Base-by-base conservation (phyloP, 192 early-diverging fungal species). In the Thamnidium elegans region DNA sequence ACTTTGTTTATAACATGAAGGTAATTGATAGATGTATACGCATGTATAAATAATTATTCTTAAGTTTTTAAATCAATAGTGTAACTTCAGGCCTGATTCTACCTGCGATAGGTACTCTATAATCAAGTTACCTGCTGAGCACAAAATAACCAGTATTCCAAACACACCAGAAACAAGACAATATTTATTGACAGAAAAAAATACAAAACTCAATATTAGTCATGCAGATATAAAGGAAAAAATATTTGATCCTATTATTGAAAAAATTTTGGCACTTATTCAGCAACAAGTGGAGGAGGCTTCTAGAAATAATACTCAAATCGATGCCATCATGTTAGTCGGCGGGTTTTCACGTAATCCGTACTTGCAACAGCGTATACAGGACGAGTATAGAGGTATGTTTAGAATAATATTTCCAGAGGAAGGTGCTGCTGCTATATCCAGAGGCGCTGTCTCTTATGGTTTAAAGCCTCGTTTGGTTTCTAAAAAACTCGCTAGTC, bases 341-440 rank as follows among this genome's bases (percentile, higher is more conserved):
- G 81, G 81, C 50, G 81, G 80, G 14, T 84, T 84, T 50, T 75
- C 77, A 20, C 78, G 78, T 17, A 79, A 78, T 36, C 74, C 65
- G 32, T 84, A 84, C 48, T 66, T 84, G 26, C 72, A 71, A 32
- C 62, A 66, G n/a, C 74, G 74, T 31, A 69, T 81, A 15, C 34
- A 75, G 15, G 70, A 65, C 19, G 81, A 78, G 39, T 63, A 58
- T 15, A 50, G 34, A 15, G 67, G 74, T 21, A 76, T 81, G 0
- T 63, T 59, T 11, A 69, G 67, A 7, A 78, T 84, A 23, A 75
- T 61, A 23, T 69, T 44, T 31, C 71, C 71, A 23, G 53, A 66
- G 14, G 54, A 66, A 68, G 71, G 71, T 36, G 66, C 58, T n/a
- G 44, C 56, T 50, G 80, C 80, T 56, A 78, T 84, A 34, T 76